These are phyloP conservation scores for Hyaloperonospora brassicae DNA, from an alignment of 352 stramenopile species.

Conservation along the genomic window DNA sequence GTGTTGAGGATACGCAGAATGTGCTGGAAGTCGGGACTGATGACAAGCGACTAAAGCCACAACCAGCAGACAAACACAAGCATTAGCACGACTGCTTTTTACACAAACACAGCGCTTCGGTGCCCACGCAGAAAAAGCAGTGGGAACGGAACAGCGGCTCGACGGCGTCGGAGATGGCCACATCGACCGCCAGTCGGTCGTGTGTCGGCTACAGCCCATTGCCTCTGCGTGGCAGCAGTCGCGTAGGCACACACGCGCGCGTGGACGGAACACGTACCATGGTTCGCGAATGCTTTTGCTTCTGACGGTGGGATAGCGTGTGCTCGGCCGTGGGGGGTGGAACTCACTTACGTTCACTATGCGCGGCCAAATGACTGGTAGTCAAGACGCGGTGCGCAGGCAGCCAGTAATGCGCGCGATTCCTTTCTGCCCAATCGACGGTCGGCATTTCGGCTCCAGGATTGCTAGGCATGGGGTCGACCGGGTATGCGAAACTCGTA, in stretches of 20 bases:
- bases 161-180: no score
- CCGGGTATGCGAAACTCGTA: no score
- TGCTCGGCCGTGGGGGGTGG: neutral
- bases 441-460: no score
- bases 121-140: neutral
- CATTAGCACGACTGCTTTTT: slow-evolving; percentile 8
- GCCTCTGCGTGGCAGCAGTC: neutral
- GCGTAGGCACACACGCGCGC: no score
- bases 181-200: no score
- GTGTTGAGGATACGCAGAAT: slow-evolving; percentile 99
- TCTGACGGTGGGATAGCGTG: slow-evolving; percentile 53
- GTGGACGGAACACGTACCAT: slow-evolving; percentile 42
- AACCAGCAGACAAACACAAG: neutral
- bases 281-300: slow-evolving; percentile 83
- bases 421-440: slow-evolving; percentile 29
- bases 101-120: neutral
- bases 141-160: no score
- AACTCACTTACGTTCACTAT: slow-evolving; percentile 60
- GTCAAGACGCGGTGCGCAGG: slow-evolving; percentile 37
- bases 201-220: slow-evolving; percentile 6
- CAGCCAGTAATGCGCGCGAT: slow-evolving; percentile 31
- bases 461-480: no score
- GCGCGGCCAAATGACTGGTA: slow-evolving; percentile 68
- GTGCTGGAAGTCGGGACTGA: slow-evolving; percentile 98
- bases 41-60: slow-evolving; percentile 71